A percentile compares a stretch with the other conserved stretches of the same genome.
Evolutionary conservation across 1,284 basidiomycete species (phyloP).

Genomic region (Tylopilus sp.): DNA sequence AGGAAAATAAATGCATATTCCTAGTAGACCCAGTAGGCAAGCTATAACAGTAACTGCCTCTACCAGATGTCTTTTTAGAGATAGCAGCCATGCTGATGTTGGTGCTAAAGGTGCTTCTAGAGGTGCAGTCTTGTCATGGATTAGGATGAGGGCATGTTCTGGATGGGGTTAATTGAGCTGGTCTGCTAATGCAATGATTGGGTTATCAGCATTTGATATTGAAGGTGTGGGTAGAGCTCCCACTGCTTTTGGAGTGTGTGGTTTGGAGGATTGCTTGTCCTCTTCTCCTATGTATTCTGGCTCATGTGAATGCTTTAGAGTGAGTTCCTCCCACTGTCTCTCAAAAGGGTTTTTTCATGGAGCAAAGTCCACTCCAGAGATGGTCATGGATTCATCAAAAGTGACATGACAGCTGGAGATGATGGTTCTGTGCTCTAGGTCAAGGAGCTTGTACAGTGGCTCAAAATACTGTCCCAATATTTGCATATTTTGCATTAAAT

Average conservation of each 20-base stretch:
- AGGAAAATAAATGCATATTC: too few species aligned
- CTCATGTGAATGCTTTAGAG: not conserved
- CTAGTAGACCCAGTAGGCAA: too few species aligned
- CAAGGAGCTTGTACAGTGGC: constrained; percentile 24
- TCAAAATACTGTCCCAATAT: too few species aligned
- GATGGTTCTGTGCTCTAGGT: constrained; percentile 2
- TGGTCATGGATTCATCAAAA: not conserved
- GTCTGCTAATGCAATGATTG: not conserved
- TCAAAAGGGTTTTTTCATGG: not conserved
- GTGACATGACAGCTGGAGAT: constrained; percentile 15
- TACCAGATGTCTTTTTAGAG: too few species aligned
- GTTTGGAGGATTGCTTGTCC: too few species aligned
- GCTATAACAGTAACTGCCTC: too few species aligned
- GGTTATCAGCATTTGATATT: not conserved
- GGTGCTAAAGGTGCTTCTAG: not conserved
- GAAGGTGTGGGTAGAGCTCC: not conserved
- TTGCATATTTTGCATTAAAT: too few species aligned
- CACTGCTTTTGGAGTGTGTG: not conserved
- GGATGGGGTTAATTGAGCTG: not conserved
- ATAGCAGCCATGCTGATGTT: not conserved
- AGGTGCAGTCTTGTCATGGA: not conserved
- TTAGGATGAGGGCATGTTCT: not conserved
- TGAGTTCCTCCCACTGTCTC: not conserved
- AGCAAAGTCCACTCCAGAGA: not conserved
- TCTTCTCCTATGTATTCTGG: too few species aligned